Conservation (phyloP, 768 basidiomycete genomes). For the Jaapia argillacea region DNA sequence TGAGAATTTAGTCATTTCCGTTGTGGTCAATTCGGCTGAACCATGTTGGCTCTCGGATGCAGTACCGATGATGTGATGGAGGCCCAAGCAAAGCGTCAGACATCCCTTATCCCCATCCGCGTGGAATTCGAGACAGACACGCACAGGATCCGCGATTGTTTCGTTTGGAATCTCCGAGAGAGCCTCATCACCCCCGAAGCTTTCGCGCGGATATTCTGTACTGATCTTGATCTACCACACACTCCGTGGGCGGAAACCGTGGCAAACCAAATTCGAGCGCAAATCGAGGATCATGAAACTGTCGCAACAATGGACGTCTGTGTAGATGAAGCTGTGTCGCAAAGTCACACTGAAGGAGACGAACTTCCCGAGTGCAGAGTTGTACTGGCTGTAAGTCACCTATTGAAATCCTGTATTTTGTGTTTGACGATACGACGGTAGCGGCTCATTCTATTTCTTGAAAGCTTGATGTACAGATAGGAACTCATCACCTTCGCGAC, state of each 20-base stretch:
- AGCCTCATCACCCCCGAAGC: conserved; percentile 72
- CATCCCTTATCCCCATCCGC: conserved; percentile 78
- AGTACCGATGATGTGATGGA: conserved; percentile 61
- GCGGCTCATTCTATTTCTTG: neutral
- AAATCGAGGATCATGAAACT: conserved; percentile 83
- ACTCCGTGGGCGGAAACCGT: conserved; percentile 67
- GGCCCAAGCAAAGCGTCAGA: conserved; percentile 41
- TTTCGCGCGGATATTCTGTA: conserved; percentile 83
- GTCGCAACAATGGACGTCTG: conserved; percentile 72
- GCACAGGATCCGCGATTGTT: conserved; percentile 87
- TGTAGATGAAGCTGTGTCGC: conserved; percentile 42
- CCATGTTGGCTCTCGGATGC: too few relatives aligned
- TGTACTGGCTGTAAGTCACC: conserved; percentile 55
- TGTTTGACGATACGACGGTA: neutral
- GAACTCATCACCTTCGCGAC: conserved; percentile 82
- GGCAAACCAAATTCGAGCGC: conserved; percentile 79
- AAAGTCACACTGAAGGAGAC: conserved; percentile 36
- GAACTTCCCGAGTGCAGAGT: conserved; percentile 74
- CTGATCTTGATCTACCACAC: conserved; percentile 72
- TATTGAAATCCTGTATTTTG: conserved; percentile 3
- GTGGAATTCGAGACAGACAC: conserved; percentile 93
- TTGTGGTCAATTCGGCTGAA: conserved; percentile 27
- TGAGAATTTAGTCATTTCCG: conserved; percentile 31
- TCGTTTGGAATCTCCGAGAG: conserved; percentile 94
- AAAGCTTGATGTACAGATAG: conserved; percentile 96